phyloP scores from a whole-genome alignment of 345 rosid species.

The Draba incana region DNA sequence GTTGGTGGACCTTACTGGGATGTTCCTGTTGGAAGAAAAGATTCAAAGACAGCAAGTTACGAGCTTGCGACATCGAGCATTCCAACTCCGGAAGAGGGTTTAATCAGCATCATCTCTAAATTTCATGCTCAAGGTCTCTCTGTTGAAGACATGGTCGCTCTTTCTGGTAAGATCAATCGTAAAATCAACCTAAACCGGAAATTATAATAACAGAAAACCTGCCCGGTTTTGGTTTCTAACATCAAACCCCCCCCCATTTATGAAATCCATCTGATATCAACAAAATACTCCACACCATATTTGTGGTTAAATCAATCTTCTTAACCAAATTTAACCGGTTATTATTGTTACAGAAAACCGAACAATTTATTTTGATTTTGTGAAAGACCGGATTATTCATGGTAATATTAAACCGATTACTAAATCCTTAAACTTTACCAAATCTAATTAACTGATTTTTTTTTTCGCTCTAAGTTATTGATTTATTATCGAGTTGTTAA shows the following conservation, averaged over 20 bases:
- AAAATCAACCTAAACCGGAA: slow-evolving; percentile 14
- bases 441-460: too few relatives aligned
- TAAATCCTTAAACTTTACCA: background rate
- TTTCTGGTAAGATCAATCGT: slow-evolving; percentile 56
- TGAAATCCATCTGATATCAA: background rate
- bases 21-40: slow-evolving; percentile 92
- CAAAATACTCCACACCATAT: too few relatives aligned
- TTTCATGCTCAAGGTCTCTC: slow-evolving; percentile 78
- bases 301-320: too few relatives aligned
- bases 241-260: background rate
- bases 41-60: slow-evolving; percentile 70
- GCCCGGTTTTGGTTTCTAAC: background rate
- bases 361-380: background rate
- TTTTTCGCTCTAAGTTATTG: too few relatives aligned
- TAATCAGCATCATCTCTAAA: slow-evolving; percentile 61
- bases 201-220: background rate
- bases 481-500: too few relatives aligned
- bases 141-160: slow-evolving; percentile 83
- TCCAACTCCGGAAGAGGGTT: slow-evolving; percentile 67
- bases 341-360: background rate
- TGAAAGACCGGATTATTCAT: slow-evolving; percentile 1
- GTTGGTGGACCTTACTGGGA: slow-evolving; percentile 98
- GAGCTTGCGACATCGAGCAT: slow-evolving; percentile 54
- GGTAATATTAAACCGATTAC: background rate
- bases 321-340: slow-evolving; percentile 13